Evolutionary conservation across 2,329 filamentous ascomycete genomes (phyloP).

Genomic region (Monilinia polystroma): DNA sequence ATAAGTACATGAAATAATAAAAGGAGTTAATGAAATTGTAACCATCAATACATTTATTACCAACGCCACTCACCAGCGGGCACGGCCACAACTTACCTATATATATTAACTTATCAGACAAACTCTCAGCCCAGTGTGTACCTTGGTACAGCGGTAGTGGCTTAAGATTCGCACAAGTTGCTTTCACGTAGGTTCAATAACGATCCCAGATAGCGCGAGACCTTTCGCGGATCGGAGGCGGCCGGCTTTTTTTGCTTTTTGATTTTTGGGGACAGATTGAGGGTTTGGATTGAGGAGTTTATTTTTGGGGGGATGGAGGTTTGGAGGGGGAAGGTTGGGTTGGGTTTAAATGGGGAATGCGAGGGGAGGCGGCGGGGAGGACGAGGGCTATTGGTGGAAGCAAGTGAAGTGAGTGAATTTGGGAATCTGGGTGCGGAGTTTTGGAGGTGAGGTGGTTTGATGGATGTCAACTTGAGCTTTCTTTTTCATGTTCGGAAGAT

Average conservation of each 20-base stretch:
- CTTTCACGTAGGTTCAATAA: constrained; percentile 1
- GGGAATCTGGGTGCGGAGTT: not conserved
- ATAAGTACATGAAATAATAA: too few species aligned
- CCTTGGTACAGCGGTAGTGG: not conserved
- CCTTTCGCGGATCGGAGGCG: not conserved
- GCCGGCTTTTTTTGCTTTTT: not conserved
- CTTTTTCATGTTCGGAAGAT: not conserved
- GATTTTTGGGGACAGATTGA: not conserved
- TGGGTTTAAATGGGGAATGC: not conserved
- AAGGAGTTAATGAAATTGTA: too few species aligned
- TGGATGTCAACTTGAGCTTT: not conserved
- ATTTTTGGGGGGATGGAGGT: not conserved
- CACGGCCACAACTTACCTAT: not conserved
- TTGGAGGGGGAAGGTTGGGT: not conserved
- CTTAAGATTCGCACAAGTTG: not conserved
- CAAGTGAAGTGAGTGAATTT: not conserved
- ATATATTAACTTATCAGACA: not conserved
- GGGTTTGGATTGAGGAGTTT: not conserved
- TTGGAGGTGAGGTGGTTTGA: not conserved
- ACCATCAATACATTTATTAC: too few species aligned
- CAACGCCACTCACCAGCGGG: not conserved
- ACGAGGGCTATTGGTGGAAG: not conserved
- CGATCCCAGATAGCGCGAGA: not conserved
- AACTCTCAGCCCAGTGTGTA: not conserved
- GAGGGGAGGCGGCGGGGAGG: not conserved